Conservation (phyloP, 1,284 basidiomycete species). For the Termitomyces sp. region DNA sequence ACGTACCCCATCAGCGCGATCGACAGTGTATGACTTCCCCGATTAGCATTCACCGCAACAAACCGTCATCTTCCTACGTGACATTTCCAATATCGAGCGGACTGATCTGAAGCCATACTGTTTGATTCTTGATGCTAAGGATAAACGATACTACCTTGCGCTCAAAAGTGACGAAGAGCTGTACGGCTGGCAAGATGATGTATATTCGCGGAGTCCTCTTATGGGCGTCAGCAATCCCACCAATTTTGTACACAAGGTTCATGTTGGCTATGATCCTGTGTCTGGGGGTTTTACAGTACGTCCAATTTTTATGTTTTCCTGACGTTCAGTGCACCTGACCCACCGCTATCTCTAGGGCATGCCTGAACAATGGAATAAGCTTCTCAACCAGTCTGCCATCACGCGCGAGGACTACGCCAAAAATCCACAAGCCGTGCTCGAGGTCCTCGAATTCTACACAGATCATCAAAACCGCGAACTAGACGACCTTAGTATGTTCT, state of each 20-base stretch:
- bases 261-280: constrained; percentile 95
- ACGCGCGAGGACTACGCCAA: constrained; percentile 97
- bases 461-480: constrained; percentile 93
- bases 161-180: constrained; percentile 94
- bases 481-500: constrained; percentile 45
- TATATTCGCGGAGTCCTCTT: constrained; percentile 87
- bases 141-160: constrained; percentile 73
- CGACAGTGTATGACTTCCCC: constrained; percentile 3
- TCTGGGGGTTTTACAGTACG: constrained; percentile 89
- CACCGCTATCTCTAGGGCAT: constrained; percentile 58
- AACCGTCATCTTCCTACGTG: constrained; percentile 64
- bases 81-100: constrained; percentile 85
- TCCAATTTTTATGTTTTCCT: constrained; percentile 12
- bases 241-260: constrained; percentile 97
- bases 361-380: constrained; percentile 94
- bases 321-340: constrained; percentile 2
- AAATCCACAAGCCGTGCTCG: constrained; percentile 95
- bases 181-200: constrained; percentile 95
- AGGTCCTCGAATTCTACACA: constrained; percentile 98
- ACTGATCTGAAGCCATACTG: constrained; percentile 94
- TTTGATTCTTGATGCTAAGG: constrained; percentile 79
- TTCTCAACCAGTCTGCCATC: constrained; percentile 94
- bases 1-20: constrained; percentile 23
- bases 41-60: constrained; percentile 59
- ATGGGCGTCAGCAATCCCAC: constrained; percentile 94